A percentile compares a stretch with the other conserved stretches of the same genome.
Conservation (phyloP, 192 early-diverging fungal genomes). For the Podila epigama region DNA sequence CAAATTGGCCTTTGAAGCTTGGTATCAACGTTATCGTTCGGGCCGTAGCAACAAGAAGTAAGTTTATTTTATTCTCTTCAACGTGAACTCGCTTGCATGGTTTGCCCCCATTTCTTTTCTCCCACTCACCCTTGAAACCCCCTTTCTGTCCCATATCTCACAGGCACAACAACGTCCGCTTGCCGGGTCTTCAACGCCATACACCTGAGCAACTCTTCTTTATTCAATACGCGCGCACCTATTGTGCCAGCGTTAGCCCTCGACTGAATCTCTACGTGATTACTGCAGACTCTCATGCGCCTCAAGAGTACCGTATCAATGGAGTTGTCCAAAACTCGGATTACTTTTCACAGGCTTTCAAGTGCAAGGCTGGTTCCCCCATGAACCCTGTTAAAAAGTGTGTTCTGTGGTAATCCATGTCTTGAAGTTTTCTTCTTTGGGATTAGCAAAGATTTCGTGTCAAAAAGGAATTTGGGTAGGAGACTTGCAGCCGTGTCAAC, state of each 20-base stretch:
- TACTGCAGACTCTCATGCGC: conserved; percentile 65
- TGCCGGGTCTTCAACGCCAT: conserved; percentile 54
- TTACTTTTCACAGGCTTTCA: conserved; percentile 69
- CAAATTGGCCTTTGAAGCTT: neutral
- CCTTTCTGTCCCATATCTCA: neutral
- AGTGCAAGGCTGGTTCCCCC: conserved; percentile 56
- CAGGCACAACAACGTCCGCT: neutral
- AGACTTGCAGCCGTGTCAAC: too few species aligned
- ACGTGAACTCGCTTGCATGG: too few species aligned
- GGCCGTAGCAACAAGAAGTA: too few species aligned
- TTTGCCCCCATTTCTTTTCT: too few species aligned
- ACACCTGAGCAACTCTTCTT: conserved; percentile 70
- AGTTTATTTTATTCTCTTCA: too few species aligned
- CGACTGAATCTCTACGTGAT: conserved; percentile 12
- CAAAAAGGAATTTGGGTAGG: too few species aligned
- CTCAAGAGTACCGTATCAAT: conserved; percentile 62
- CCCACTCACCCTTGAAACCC: too few species aligned
- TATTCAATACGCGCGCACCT: conserved; percentile 65
- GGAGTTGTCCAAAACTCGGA: conserved; percentile 68
- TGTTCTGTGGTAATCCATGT: conserved; percentile 1
- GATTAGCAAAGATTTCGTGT: too few species aligned
- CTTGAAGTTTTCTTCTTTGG: too few species aligned
- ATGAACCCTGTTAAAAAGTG: conserved; percentile 77
- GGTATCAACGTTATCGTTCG: neutral
- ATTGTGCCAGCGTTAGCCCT: conserved; percentile 56